A percentile compares a stretch with the other conserved stretches of the same genome.
phyloP scores from a whole-genome alignment of 345 rosid species.

The Durio zibethinus region DNA sequence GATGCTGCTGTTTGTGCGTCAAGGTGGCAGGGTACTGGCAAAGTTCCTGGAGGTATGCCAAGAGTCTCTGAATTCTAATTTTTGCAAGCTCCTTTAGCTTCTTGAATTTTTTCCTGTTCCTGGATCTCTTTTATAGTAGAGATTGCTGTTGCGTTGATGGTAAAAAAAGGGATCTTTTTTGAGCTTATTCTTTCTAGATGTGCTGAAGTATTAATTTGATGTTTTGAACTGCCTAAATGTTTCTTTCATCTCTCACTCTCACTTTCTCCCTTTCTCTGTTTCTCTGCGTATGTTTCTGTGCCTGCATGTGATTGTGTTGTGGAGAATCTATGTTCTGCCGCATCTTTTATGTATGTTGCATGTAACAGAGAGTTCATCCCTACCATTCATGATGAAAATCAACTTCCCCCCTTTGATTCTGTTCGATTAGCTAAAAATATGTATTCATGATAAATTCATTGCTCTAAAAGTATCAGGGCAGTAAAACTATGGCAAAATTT shows the following conservation, averaged over 20 bases:
- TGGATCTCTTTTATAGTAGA: background rate
- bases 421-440: background rate
- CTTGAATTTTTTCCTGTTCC: background rate
- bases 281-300: background rate
- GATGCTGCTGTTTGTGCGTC: conserved; percentile 84
- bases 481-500: background rate
- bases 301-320: background rate
- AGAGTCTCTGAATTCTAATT: background rate
- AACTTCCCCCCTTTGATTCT: background rate
- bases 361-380: background rate
- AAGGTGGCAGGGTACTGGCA: conserved; percentile 76
- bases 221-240: background rate
- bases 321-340: background rate
- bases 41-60: conserved; percentile 87
- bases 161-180: background rate
- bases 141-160: background rate
- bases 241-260: background rate
- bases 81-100: background rate
- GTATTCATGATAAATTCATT: background rate
- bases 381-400: background rate
- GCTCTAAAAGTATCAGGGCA: background rate
- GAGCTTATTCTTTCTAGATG: background rate
- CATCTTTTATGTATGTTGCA: background rate
- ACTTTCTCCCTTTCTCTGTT: too few species aligned
- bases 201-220: background rate